Conservation (phyloP, 129 eudicot genomes). For the Lonicera japonica region DNA sequence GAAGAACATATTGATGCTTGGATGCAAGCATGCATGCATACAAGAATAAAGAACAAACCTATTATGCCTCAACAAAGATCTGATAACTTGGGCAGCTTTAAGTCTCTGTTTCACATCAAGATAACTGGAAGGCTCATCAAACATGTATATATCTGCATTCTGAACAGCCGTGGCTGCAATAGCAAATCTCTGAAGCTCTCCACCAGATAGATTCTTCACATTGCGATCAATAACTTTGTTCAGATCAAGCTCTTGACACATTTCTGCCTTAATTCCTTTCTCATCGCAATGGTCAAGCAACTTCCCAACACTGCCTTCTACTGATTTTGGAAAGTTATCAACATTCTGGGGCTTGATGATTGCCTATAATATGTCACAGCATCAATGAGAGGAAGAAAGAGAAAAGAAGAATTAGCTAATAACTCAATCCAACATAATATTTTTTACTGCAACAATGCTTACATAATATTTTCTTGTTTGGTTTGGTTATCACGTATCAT, state of each 20-base stretch:
- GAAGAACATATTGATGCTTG: too few relatives aligned
- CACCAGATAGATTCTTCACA: slow-evolving; percentile 95
- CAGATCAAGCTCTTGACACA: slow-evolving; percentile 75
- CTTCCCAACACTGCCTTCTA: slow-evolving; percentile 91
- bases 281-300: slow-evolving; percentile 86
- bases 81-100: slow-evolving; percentile 66
- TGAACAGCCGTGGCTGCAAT: slow-evolving; percentile 84
- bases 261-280: slow-evolving; percentile 60
- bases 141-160: slow-evolving; percentile 73
- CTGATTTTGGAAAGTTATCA: slow-evolving; percentile 96
- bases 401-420: not conserved
- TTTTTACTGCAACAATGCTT: too few relatives aligned
- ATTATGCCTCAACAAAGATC: slow-evolving; percentile 51
- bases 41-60: slow-evolving; percentile 24
- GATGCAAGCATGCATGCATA: too few relatives aligned
- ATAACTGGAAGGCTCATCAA: slow-evolving; percentile 82
- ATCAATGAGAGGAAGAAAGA: not conserved
- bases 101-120: slow-evolving; percentile 79
- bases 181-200: slow-evolving; percentile 98
- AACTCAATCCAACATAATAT: not conserved
- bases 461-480: too few relatives aligned
- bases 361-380: slow-evolving; percentile 35
- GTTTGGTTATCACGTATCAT: too few relatives aligned
- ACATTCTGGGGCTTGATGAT: slow-evolving; percentile 95
- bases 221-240: slow-evolving; percentile 90